Evolutionary conservation across 768 basidiomycete species (phyloP).

Genomic region (Suillus subalutaceus): DNA sequence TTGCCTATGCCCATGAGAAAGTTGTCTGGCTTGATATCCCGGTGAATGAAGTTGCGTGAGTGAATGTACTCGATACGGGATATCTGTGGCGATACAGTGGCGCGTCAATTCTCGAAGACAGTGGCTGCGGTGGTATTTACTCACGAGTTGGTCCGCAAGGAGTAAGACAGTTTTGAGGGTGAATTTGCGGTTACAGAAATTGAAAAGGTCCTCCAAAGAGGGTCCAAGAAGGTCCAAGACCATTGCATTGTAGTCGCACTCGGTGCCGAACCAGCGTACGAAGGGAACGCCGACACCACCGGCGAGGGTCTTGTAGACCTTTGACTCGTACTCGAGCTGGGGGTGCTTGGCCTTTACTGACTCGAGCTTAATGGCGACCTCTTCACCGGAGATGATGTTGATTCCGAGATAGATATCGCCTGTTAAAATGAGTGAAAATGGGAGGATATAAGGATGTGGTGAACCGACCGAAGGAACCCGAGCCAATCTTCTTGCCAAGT

Average conservation of each 20-base stretch:
- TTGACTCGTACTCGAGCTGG: constrained; percentile 98
- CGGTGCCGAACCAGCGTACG: constrained; percentile 91
- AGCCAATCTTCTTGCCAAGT: constrained; percentile 99
- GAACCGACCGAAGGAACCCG: constrained; percentile 91
- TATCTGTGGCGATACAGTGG: constrained; percentile 57
- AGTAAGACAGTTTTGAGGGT: constrained; percentile 95
- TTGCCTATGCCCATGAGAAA: constrained; percentile 99
- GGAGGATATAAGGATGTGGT: constrained; percentile 5
- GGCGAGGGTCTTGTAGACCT: constrained; percentile 96
- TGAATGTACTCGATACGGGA: constrained; percentile 99
- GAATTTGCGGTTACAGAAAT: constrained; percentile 98
- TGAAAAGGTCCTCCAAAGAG: constrained; percentile 89
- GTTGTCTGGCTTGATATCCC: constrained; percentile 99
- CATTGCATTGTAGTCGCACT: constrained; percentile 99
- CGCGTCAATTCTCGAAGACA: constrained; percentile 46
- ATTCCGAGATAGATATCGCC: constrained; percentile 99
- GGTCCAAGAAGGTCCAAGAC: constrained; percentile 95
- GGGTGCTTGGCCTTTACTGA: constrained; percentile 99
- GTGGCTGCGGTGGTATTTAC: constrained; percentile 31
- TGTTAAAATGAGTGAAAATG: constrained; percentile 33
- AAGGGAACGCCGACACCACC: constrained; percentile 99
- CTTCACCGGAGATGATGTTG: constrained; percentile 99
- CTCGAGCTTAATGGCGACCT: constrained; percentile 99
- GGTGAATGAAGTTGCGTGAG: constrained; percentile 97
- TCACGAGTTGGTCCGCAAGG: constrained; percentile 93